Conservation (phyloP, 225 moss, liverwort and hornwort species). For the Polytrichum commune region DNA sequence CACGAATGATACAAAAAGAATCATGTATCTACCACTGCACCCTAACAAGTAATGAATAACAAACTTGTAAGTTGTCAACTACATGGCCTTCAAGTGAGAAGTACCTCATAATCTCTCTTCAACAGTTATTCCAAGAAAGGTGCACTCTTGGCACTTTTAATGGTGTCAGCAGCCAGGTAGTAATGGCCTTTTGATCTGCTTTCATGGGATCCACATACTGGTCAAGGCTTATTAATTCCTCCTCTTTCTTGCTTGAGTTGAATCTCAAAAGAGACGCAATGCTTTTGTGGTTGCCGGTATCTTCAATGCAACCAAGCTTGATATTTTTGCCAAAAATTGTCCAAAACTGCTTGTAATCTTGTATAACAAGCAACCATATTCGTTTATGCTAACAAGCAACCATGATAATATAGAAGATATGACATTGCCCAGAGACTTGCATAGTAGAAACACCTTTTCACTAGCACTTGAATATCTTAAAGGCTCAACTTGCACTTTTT, state of each 20-base stretch:
- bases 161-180: constrained; percentile 86
- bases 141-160: constrained; percentile 94
- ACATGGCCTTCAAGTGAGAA: constrained; percentile 1
- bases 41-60: no score
- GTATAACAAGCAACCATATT: constrained; percentile 1
- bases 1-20: no score
- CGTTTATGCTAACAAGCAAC: no score
- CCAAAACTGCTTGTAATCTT: constrained; percentile 99
- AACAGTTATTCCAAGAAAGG: constrained; percentile 85
- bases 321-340: constrained; percentile 92
- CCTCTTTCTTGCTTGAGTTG: constrained; percentile 69
- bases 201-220: constrained; percentile 85
- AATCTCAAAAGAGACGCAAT: constrained; percentile 80
- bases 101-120: constrained; percentile 79
- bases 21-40: no score
- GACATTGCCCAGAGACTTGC: no score
- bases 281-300: constrained; percentile 81
- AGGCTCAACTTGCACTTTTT: no score
- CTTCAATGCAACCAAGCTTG: constrained; percentile 91
- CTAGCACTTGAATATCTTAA: no score
- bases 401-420: no score
- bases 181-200: constrained; percentile 73
- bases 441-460: no score
- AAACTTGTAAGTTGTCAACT: no score
- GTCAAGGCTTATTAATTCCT: constrained; percentile 75